Evolutionary conservation across 2,329 filamentous ascomycete species (phyloP), one percentile per base, ranked within the genome.

Genomic region (Fusarium guadeloupense): DNA sequence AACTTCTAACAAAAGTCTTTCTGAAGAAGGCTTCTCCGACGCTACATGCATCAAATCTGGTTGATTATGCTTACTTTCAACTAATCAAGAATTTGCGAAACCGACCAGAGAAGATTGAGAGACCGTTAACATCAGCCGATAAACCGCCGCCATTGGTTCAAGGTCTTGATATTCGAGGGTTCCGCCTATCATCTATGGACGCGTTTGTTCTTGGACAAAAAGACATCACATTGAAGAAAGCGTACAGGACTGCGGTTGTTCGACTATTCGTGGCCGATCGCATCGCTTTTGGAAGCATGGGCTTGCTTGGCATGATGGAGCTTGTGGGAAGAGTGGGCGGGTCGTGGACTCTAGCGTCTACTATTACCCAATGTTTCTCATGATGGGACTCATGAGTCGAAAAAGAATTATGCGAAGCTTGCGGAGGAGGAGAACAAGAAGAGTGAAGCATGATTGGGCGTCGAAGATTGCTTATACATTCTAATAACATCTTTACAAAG

Each of bases 141-240:
- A 35, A 44, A 4, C 21, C 49, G 1, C 31, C 49, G 9, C 17
- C 58, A n/a, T 19, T 48, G 8, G 40, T 39, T 3, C 46, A 28
- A 14, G 57, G 60, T 14, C 61, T 74, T 16, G 81, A 84, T 39
- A 80, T 83, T 38, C 77, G 80, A 17, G 73, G 70, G 9, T 82
- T 83, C 66, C 77, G 79, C 28, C 78, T 80, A 13, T 83, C 81
- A 1, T 75, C 78, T 19, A 81, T 85, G 80, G 82, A 85, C 59
- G 80, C 75, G 12, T 83, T 77, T 55, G 74, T 83, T 5, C 67
- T 83, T 9, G 55, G 42, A n/a, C 64, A 72, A 33, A 71, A 71
- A 19, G 68, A 76, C 21, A 30, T 43, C 8, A 20, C 45, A 25
- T 55, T 68, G 23, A 73, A 71, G 65, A 63, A 30, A 19, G 25